These are phyloP conservation scores for Microdochium bolleyi DNA, from an alignment of 2,329 filamentous ascomycete species.

Conservation along the genomic window DNA sequence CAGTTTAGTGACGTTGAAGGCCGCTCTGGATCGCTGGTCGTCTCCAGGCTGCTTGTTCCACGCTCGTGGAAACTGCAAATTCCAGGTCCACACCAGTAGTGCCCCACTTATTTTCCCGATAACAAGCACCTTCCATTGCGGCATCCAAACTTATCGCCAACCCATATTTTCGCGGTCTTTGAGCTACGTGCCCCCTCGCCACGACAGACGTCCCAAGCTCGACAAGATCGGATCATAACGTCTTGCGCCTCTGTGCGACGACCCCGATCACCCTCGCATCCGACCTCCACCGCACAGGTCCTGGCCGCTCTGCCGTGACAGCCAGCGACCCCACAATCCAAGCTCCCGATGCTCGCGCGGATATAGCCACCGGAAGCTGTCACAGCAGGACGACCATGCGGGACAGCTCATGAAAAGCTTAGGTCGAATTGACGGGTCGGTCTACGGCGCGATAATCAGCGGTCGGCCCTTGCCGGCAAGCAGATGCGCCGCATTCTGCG, in stretches of 20 bases:
- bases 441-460: conserved; percentile 47
- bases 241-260: too few species aligned
- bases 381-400: conserved; percentile 8
- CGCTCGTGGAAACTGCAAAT: background rate
- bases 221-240: background rate
- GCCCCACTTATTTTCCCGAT: background rate
- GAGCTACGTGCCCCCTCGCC: background rate
- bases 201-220: background rate
- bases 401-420: conserved; percentile 53
- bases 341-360: background rate
- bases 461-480: conserved; percentile 28
- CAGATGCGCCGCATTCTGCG: conserved; percentile 8
- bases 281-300: background rate
- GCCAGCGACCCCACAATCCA: background rate
- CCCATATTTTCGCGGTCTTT: background rate
- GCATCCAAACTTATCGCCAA: background rate
- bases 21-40: background rate
- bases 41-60: background rate
- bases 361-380: background rate
- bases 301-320: background rate
- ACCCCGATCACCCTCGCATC: too few species aligned
- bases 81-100: background rate
- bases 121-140: background rate
- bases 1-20: background rate
- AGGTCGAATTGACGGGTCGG: conserved; percentile 51